These are phyloP conservation scores for Aegilops sharonensis DNA, from an alignment of 176 grass and related monocot species.

Conservation along the genomic window DNA sequence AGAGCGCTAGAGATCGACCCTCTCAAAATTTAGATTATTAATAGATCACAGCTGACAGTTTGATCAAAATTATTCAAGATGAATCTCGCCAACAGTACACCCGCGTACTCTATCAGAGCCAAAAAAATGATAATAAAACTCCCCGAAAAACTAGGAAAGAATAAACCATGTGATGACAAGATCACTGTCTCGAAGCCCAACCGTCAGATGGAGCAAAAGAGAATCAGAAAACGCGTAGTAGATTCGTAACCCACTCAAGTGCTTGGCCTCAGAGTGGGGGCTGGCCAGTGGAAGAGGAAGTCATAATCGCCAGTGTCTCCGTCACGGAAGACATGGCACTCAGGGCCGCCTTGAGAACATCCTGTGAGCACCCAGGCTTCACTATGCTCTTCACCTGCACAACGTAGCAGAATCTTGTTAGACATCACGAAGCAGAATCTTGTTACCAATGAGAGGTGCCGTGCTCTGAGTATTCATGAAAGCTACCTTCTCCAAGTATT, in stretches of 20 bases:
- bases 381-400: conserved; percentile 89
- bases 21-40: conserved; percentile 40
- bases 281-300: conserved; percentile 55
- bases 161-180: background rate
- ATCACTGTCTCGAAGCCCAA: conserved; percentile 19
- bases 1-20: background rate
- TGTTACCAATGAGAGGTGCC: background rate
- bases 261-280: conserved; percentile 28
- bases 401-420: background rate
- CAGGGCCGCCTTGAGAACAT: conserved; percentile 86
- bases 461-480: background rate
- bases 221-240: background rate
- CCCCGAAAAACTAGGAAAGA: conserved; percentile 6
- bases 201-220: background rate
- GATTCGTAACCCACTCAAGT: background rate
- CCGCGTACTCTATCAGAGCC: background rate
- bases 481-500: conserved; percentile 89
- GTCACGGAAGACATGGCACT: conserved; percentile 89
- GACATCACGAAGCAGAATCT: background rate
- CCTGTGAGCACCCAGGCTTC: conserved; percentile 96
- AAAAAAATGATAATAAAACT: conserved; percentile 37
- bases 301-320: conserved; percentile 75
- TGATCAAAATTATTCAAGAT: conserved; percentile 38
- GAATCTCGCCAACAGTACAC: conserved; percentile 7
- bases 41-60: conserved; percentile 4